Percentiles rank a stretch among this genome's conserved stretches.
phyloP scores from a whole-genome alignment of 345 rosid species.

The Citrus mangshanensis region DNA sequence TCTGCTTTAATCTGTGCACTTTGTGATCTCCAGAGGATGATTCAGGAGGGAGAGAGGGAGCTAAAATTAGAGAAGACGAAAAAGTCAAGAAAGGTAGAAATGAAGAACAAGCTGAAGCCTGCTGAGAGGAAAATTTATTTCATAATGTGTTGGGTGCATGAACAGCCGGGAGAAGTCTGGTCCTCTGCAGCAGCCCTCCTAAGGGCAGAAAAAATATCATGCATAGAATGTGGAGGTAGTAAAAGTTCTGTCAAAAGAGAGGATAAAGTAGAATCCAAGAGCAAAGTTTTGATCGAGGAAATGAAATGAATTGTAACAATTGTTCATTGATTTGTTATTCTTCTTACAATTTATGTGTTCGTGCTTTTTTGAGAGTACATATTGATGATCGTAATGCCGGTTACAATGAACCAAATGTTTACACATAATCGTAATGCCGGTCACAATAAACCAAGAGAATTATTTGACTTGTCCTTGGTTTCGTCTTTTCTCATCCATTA shows the following conservation, averaged over 20 bases:
- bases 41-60: slow-evolving; percentile 51
- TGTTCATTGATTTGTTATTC: neutral
- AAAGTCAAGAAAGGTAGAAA: slow-evolving; percentile 42
- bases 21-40: slow-evolving; percentile 71
- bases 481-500: too few species aligned
- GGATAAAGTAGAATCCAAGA: slow-evolving; percentile 19
- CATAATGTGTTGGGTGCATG: slow-evolving; percentile 89
- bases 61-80: slow-evolving; percentile 35
- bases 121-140: slow-evolving; percentile 77
- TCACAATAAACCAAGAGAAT: too few species aligned
- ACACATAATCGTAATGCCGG: too few species aligned
- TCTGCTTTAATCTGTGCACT: slow-evolving; percentile 60
- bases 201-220: slow-evolving; percentile 47
- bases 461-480: too few species aligned
- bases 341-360: neutral
- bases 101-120: slow-evolving; percentile 60
- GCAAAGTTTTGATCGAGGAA: slow-evolving; percentile 64
- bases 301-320: slow-evolving; percentile 26
- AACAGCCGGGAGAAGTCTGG: slow-evolving; percentile 69
- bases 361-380: neutral
- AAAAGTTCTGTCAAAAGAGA: slow-evolving; percentile 20
- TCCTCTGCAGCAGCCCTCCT: slow-evolving; percentile 47
- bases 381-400: neutral
- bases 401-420: neutral
- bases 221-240: slow-evolving; percentile 26